Base-by-base conservation (phyloP, 1,284 basidiomycete species). In the Taiwanofungus camphoratus region DNA sequence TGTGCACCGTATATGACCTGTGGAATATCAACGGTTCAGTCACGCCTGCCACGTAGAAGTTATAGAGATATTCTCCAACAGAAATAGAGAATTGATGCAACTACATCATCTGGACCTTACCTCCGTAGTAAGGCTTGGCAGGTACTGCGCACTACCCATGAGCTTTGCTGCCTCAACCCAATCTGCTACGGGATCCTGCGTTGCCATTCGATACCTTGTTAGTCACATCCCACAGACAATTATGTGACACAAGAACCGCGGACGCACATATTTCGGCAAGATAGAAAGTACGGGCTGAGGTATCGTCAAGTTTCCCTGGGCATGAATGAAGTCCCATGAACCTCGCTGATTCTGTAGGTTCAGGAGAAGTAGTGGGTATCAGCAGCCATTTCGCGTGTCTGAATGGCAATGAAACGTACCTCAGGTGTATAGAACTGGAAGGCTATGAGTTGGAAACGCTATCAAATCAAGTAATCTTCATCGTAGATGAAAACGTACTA, bases 151-250 rank as follows among this genome's bases (percentile, higher is more conserved):
- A 15, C 73, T 73, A 4, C 68, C 63, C 3, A 78, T 56, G 21
- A 72, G 41, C 31, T 65, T 56, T 6, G 71, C 60, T 2, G 68
- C 66, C 5, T 57, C 30, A 1, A 52, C 55, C 81, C 83, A 85
- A 57, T 84, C 67, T 1, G 77, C 80, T 3, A 86, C 83, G 12
- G 78, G 75, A 53, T 86, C 82, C 76, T 48, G 27, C 4, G 26
- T 2, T 8, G 2, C 23, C 13, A 34, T 32, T 20, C 5, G 36
- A n/a, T n/a, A n/a, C 77, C 48, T 45, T 37, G 30, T 33, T 44
- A 27, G 31, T 3, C 42, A 24, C 16, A 21, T 12, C 15, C 9
- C 9, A 21, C 20, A 34, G 16, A 24, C 18, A 47, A 16, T 7
- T 36, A 15, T 20, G 31, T 12, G 18, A 26, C 32, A 26, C 24